Conservation (phyloP, 2,329 filamentous ascomycete genomes). For the Arachnopeziza araneosa region DNA sequence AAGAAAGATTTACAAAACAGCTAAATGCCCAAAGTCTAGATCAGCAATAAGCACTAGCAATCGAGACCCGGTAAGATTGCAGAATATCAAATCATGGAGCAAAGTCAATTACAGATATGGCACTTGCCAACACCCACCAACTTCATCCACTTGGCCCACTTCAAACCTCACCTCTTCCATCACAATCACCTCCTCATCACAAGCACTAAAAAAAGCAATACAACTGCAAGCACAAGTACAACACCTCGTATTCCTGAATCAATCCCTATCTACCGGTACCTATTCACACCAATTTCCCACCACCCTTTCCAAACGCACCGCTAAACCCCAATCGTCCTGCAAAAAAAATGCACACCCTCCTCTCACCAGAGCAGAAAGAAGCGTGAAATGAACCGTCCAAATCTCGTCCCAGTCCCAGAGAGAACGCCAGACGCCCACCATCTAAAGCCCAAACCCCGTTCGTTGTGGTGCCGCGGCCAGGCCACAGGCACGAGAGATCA, state of each 20-base stretch:
- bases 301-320: not conserved
- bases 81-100: too few species aligned
- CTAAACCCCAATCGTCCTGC: not conserved
- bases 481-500: not conserved
- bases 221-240: not conserved
- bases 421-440: not conserved
- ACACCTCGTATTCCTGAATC: not conserved
- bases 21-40: too few species aligned
- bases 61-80: too few species aligned
- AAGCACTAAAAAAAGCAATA: not conserved
- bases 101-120: too few species aligned
- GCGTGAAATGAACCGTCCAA: too few species aligned
- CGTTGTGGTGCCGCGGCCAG: not conserved
- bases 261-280: too few species aligned
- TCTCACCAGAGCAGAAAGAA: not conserved
- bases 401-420: not conserved
- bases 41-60: too few species aligned
- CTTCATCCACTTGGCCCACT: too few species aligned
- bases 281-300: not conserved
- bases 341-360: not conserved
- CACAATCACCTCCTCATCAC: too few species aligned
- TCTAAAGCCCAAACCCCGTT: not conserved
- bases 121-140: too few species aligned
- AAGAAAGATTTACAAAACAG: too few species aligned
- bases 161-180: too few species aligned